A percentile compares a stretch with the other conserved stretches of the same genome.
Conservation (phyloP, 495 filamentous ascomycete species). For the Ascobolus immersus region DNA sequence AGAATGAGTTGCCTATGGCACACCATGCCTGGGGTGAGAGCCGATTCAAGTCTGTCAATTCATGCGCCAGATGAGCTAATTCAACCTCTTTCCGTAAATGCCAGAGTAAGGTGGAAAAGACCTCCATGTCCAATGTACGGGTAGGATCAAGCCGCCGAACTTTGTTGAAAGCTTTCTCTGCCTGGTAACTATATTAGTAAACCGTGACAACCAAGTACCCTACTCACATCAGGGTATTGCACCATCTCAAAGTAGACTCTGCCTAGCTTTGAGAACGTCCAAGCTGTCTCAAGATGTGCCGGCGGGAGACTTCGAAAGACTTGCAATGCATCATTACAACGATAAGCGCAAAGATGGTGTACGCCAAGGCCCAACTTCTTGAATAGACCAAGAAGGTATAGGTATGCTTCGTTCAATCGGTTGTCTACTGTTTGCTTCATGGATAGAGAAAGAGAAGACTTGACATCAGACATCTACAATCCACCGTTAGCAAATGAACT, state of each 20-base stretch:
- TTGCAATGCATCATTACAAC: slow-evolving; percentile 47
- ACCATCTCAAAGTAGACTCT: slow-evolving; percentile 73
- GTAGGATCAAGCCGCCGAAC: slow-evolving; percentile 52
- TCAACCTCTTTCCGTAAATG: slow-evolving; percentile 78
- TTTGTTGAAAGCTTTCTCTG: slow-evolving; percentile 58
- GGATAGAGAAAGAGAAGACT: slow-evolving; percentile 13
- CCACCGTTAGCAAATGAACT: not conserved
- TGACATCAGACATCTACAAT: slow-evolving; percentile 15
- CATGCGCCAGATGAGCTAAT: slow-evolving; percentile 72
- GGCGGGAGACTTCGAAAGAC: slow-evolving; percentile 41
- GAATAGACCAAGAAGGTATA: slow-evolving; percentile 55
- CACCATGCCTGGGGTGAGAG: slow-evolving; percentile 89
- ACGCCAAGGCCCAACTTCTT: slow-evolving; percentile 60
- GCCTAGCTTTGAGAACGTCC: slow-evolving; percentile 74
- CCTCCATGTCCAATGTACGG: slow-evolving; percentile 76
- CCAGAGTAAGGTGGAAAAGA: slow-evolving; percentile 94
- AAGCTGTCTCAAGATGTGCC: slow-evolving; percentile 74
- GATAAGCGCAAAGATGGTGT: slow-evolving; percentile 48
- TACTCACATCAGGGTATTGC: slow-evolving; percentile 39
- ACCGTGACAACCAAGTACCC: not conserved
- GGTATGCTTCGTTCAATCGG: slow-evolving; percentile 50
- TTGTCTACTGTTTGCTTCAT: slow-evolving; percentile 6
- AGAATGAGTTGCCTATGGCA: slow-evolving; percentile 81
- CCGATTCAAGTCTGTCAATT: slow-evolving; percentile 60
- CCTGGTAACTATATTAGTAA: slow-evolving; percentile 5